phyloP scores from a whole-genome alignment of 768 basidiomycete genomes.

The Lactarius vividus region DNA sequence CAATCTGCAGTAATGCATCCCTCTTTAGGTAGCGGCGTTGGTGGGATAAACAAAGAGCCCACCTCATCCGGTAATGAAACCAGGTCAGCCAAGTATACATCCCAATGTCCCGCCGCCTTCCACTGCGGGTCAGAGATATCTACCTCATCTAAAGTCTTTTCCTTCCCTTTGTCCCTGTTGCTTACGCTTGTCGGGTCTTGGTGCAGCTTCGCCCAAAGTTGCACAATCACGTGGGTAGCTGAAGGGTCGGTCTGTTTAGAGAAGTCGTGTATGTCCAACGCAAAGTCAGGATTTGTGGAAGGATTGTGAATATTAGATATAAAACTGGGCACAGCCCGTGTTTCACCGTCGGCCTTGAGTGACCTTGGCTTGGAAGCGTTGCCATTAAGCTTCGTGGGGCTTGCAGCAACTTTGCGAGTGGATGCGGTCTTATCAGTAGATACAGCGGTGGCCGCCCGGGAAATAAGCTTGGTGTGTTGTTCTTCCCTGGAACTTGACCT shows the following conservation, averaged over 20 bases:
- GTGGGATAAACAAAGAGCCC: conserved; percentile 34
- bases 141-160: conserved; percentile 18
- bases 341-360: conserved; percentile 12
- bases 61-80: conserved; percentile 62
- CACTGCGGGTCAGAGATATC: conserved; percentile 41
- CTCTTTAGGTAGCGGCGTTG: conserved; percentile 6
- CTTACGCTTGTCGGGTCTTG: conserved; percentile 11
- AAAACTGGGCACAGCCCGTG: conserved; percentile 52
- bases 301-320: conserved; percentile 77
- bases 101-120: conserved; percentile 68
- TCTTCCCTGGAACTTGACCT: conserved; percentile 10
- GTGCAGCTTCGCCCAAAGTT: conserved; percentile 51
- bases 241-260: conserved; percentile 53
- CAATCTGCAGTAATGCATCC: conserved; percentile 34
- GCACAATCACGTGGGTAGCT: conserved; percentile 50
- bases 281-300: conserved; percentile 80
- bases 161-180: conserved; percentile 23
- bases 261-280: conserved; percentile 58
- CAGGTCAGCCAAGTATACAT: conserved; percentile 56
- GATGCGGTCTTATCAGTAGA: conserved; percentile 7
- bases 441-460: background rate
- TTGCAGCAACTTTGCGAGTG: conserved; percentile 4
- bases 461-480: conserved; percentile 5
- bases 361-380: conserved; percentile 13
- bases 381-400: conserved; percentile 5